Base-by-base conservation (phyloP, 768 basidiomycete species). In the Exidia glandulosa region DNA sequence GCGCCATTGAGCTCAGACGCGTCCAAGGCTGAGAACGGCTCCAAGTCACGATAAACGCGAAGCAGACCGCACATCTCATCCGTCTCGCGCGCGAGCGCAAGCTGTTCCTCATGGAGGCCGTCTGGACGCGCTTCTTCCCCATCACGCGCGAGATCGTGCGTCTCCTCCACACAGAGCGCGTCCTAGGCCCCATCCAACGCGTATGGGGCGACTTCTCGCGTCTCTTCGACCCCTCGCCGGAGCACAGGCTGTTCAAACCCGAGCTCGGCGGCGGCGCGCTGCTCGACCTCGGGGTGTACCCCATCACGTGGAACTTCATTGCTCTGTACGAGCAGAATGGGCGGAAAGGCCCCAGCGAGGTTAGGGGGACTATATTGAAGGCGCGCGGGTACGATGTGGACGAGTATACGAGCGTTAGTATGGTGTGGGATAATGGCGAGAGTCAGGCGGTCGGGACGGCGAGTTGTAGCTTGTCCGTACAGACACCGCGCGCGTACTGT, bases 91-190 rank as follows among this genome's bases (percentile, higher is more conserved):
- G 57, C 31, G 52, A 31, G 6, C 54, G 59, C 23, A 57, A 60
- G 29, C 58, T 62, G 12, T 62, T 62, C 37, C 37, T 65, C 1
- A 61, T 61, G 60, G 64, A 65, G 55, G 66, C 64, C 33, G 62
- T 63, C 47, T 67, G 66, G 64, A 65, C 64, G 33, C 62, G 64
- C n/a, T 67, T 65, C 62, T 64, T 65, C 60, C 66, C 66, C 27
- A 56, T 56, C 52, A 62, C 58, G 5, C 37, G 6, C 3, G 56
- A 59, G 37, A 54, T 66, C 23, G 30, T 59, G 23, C 12, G 31
- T 3, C 36, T 64, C 58, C 54, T 67, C 9, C 63, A 62, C 41
- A 47, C 56, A 27, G 57, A 61, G 19, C 16, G 47, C 23, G 30
- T 56, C 10, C 45, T 67, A 27, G 66, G 66, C 3, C 47, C 55